Base-by-base conservation (phyloP, 306 rosid species). In the Malus asiatica region DNA sequence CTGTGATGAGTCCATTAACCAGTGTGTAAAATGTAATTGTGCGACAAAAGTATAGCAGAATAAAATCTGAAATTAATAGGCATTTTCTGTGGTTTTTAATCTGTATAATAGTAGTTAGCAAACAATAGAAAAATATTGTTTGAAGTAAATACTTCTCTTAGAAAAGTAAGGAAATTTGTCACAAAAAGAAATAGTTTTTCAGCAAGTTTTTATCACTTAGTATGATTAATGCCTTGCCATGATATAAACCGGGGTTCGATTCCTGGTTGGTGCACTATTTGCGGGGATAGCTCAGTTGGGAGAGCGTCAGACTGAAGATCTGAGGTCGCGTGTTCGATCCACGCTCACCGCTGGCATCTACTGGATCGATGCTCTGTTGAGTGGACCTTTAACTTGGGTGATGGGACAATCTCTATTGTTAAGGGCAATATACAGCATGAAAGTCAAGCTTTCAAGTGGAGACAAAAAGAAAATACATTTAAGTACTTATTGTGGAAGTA, bases 211-310 rank as follows among this genome's bases (percentile, higher is more conserved):
- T 30, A 42, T 20, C 61, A 32, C 62, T 8, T 40, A 14, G 11
- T 71, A 16, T 33, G 64, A 46, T 79, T 71, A 74, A 40, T 27
- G 57, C 35, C 65, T 67, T 80, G 62, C 78, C 78, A 61, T 68
- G 77, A 67, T 63, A 33, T 3, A 18, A 66, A 38, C 72, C 3
- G 10, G 79, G 84, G 74, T 76, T 79, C 6, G 76, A 70, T 82
- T 79, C 81, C 80, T 32, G 57, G 80, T 72, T 57, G 83, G 79
- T 83, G 83, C 81, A 74, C 82, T 66, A 80, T 81, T 82, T 86
- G 91, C 75, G 83, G 90, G 86, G 91, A 86, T 90, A 91, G 93
- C 93, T 89, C 89, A 88, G 83, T 82, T 86, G 89, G 87, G 90
- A 89, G 97, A 86, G 92, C 81, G 29, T 84, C 89, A 79, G 92